Evolutionary conservation across 257 asterid genomes (phyloP), one percentile per base, ranked within the genome.

Genomic region (Solanum pinnatisectum): DNA sequence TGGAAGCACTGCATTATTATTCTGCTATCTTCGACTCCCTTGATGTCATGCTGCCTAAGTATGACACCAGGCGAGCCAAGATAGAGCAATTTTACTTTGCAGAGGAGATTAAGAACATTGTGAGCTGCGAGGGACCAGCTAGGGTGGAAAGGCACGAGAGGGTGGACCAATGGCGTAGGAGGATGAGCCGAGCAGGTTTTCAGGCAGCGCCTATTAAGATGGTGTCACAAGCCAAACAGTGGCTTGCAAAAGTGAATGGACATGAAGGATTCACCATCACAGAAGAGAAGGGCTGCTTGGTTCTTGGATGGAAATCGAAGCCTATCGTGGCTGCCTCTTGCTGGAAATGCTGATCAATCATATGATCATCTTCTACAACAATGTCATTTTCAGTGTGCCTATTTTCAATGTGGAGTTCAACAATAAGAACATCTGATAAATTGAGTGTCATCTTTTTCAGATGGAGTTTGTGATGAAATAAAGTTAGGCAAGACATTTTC

Each of bases 131-230:
- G 91, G 97, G 98, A 87, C 98, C 97, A 1, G 97, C 97, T 0
- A 82, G 98, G 87, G 94, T 94, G 36, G 98, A 95, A 79, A 87
- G 98, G 93, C 98, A 95, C 86, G 98, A 94, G 87, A 93, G 98
- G 89, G 93, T 94, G 83, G 98, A 95, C 39, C 98, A 94, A 82
- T 96, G 98, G 98, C 93, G 96, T 60, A 86, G 98, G 92, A 92
- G 98, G 90, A 96, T 96, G 98, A 94, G 98, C 86, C 94, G 98
- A 1, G 98, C 98, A 0, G 96, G 98, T 14, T 96, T 96, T 89
- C 98, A 95, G 67, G 92, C 94, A 0, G 89, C 90, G 12, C 94
- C 96, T 6, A 23, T 92, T 81, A 96, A 96, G 91, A 95, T 95
- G 92, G 83, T 92, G 67, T 90, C 92, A 42, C 95, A 92, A 81